Evolutionary conservation across 2,329 filamentous ascomycete genomes (phyloP).

Genomic region (Ascochyta fabae): DNA sequence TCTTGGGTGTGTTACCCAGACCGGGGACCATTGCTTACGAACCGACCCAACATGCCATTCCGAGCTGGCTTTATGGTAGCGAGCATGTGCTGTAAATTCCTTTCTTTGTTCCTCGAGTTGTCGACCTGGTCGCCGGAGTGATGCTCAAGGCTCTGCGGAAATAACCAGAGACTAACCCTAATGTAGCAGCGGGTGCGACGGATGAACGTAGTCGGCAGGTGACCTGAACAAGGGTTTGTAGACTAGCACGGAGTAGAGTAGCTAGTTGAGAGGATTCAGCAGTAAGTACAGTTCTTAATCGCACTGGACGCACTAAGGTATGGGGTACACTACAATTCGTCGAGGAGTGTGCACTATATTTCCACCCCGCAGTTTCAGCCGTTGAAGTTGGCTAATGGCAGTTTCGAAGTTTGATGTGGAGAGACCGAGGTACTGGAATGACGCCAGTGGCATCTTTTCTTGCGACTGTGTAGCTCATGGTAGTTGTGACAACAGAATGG

Average conservation of each 20-base stretch:
- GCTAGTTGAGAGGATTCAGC: neutral
- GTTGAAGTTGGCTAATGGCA: neutral
- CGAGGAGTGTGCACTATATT: neutral
- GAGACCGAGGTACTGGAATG: neutral
- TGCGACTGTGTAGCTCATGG: neutral
- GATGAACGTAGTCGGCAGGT: neutral
- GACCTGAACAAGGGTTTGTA: neutral
- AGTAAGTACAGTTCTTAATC: neutral
- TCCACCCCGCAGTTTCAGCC: neutral
- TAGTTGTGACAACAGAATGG: too few relatives aligned
- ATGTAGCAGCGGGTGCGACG: slow-evolving; percentile 13
- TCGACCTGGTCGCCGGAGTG: neutral
- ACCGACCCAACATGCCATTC: too few relatives aligned
- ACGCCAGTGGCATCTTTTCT: neutral
- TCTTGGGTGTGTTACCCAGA: neutral
- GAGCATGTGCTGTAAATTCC: neutral
- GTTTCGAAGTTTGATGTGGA: neutral
- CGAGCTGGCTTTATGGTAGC: neutral
- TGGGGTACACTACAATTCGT: neutral
- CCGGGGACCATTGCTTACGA: neutral
- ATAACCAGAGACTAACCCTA: neutral
- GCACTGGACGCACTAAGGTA: neutral
- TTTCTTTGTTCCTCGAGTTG: neutral
- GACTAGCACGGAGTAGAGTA: neutral
- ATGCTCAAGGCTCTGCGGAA: neutral